A percentile compares a stretch with the other conserved stretches of the same genome.
phyloP scores from a whole-genome alignment of 805 yeast species.

The Barnettozyma wickerhamii region DNA sequence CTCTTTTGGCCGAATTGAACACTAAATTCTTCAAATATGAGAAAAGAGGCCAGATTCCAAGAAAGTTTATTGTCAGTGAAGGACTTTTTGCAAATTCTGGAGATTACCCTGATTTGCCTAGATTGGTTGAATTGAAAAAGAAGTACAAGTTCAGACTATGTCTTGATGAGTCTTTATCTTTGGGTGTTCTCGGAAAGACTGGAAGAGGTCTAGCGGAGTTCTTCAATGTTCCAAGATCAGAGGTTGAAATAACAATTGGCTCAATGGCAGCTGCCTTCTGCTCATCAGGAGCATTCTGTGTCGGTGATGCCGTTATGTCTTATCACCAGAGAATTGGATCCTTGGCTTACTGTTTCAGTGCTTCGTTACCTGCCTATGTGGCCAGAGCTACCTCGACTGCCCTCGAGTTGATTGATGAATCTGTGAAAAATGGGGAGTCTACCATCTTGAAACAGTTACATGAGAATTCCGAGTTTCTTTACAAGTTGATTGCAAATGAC shows the following conservation, averaged over 20 bases:
- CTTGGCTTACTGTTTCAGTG: constrained; percentile 87
- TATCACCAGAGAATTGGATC: constrained; percentile 91
- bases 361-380: constrained; percentile 89
- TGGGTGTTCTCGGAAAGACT: constrained; percentile 79
- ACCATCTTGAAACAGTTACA: constrained; percentile 33
- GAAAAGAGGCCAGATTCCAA: constrained; percentile 57
- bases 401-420: constrained; percentile 43
- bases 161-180: constrained; percentile 81
- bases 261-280: constrained; percentile 79
- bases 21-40: constrained; percentile 31
- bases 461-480: constrained; percentile 35
- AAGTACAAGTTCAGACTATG: constrained; percentile 82
- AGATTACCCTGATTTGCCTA: constrained; percentile 67
- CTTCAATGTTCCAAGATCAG: constrained; percentile 55
- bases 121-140: constrained; percentile 68
- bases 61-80: constrained; percentile 90
- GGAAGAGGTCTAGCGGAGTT: constrained; percentile 88
- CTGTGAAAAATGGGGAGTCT: constrained; percentile 33
- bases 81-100: constrained; percentile 82
- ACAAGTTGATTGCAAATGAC: constrained; percentile 38
- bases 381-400: constrained; percentile 61
- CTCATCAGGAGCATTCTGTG: constrained; percentile 90
- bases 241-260: constrained; percentile 80
- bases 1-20: constrained; percentile 46
- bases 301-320: constrained; percentile 78